Conservation (phyloP, 2,329 filamentous ascomycete genomes). For the Diaporthe nobilis region DNA sequence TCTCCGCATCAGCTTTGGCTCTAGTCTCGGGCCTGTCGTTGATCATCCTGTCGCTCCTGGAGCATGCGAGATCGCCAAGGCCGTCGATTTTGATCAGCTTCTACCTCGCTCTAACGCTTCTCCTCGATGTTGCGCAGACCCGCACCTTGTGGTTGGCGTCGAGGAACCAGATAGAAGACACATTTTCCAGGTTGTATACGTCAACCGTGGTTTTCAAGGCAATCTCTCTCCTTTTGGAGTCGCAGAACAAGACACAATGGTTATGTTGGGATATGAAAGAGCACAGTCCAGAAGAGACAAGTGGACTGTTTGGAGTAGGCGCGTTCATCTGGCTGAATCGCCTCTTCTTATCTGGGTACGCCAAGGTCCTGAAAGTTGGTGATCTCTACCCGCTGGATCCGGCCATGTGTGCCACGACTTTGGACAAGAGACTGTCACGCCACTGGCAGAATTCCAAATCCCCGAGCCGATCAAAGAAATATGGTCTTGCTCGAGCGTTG, state of each 20-base stretch:
- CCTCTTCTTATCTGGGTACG: conserved; percentile 51
- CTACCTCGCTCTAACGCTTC: conserved; percentile 58
- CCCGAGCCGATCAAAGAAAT: conserved; percentile 36
- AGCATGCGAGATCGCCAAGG: conserved; percentile 52
- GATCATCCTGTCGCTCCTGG: conserved; percentile 49
- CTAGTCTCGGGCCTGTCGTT: conserved; percentile 49
- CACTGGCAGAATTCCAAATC: conserved; percentile 31
- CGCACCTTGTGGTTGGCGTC: conserved; percentile 59
- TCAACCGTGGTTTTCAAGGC: conserved; percentile 49
- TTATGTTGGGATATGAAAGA: conserved; percentile 53
- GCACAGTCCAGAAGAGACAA: conserved; percentile 55
- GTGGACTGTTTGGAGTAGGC: conserved; percentile 49
- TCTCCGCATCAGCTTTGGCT: conserved; percentile 44
- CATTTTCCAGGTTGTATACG: conserved; percentile 40
- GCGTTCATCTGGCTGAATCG: conserved; percentile 52
- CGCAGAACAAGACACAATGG: conserved; percentile 56
- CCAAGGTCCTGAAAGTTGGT: conserved; percentile 48
- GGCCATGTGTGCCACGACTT: conserved; percentile 43
- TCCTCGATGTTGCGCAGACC: conserved; percentile 59
- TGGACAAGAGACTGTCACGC: conserved; percentile 38
- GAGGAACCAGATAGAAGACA: conserved; percentile 31
- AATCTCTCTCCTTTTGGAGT: conserved; percentile 55
- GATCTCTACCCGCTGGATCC: conserved; percentile 51
- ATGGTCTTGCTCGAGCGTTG: conserved; percentile 50
- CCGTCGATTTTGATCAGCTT: conserved; percentile 59